A percentile compares a stretch with the other conserved stretches of the same genome.
These are phyloP conservation scores for Pichia sp. DNA, from an alignment of 1,139 yeast genomes.

Conservation along the genomic window DNA sequence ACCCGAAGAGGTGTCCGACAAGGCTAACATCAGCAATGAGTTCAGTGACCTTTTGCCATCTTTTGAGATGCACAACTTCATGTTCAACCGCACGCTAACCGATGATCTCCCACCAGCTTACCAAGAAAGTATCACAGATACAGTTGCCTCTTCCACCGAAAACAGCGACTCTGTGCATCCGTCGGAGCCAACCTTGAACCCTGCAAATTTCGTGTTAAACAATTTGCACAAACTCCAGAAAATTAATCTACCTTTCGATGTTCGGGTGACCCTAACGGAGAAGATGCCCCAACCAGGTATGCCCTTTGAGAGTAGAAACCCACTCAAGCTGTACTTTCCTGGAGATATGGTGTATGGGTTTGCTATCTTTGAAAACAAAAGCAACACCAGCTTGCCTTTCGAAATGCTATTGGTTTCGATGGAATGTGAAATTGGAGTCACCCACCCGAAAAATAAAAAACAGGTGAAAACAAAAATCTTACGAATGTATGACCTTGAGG, in stretches of 20 bases:
- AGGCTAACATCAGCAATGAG: neutral
- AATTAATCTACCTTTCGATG: slow-evolving; percentile 16
- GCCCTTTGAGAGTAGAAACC: neutral
- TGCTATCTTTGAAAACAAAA: slow-evolving; percentile 42
- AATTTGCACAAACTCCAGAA: slow-evolving; percentile 34
- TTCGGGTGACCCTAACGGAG: slow-evolving; percentile 6
- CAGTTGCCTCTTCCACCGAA: neutral
- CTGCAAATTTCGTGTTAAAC: slow-evolving; percentile 32
- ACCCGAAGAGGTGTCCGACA: neutral
- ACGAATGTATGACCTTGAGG: slow-evolving; percentile 38
- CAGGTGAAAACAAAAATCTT: neutral
- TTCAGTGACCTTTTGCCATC: slow-evolving; percentile 52
- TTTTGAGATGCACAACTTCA: slow-evolving; percentile 57
- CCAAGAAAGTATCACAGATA: slow-evolving; percentile 14
- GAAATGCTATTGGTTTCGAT: slow-evolving; percentile 55
- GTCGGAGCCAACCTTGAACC: slow-evolving; percentile 15
- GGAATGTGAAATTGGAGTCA: slow-evolving; percentile 39
- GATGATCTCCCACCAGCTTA: slow-evolving; percentile 24
- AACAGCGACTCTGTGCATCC: neutral
- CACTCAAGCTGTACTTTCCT: slow-evolving; percentile 36
- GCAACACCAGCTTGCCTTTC: slow-evolving; percentile 40
- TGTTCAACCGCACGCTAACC: slow-evolving; percentile 39
- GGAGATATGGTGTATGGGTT: slow-evolving; percentile 54
- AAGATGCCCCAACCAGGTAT: neutral
- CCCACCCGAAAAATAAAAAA: neutral